Percentiles rank a stretch among this genome's conserved stretches.
Conservation (phyloP, 441 rosid species). For the Gossypium davidsonii region DNA sequence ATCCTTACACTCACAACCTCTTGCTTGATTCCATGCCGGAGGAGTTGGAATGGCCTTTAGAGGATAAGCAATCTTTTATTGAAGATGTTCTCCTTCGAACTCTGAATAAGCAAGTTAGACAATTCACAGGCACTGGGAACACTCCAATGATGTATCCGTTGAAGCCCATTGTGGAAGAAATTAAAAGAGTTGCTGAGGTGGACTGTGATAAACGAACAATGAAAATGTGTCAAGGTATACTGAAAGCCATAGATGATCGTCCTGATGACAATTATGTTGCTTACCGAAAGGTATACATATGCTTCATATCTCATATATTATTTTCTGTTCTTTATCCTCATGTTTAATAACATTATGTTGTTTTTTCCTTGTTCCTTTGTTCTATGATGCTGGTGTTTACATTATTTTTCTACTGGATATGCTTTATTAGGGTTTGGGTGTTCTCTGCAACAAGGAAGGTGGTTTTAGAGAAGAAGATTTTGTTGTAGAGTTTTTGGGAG, state of each 20-base stretch:
- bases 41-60: constrained; percentile 73
- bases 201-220: constrained; percentile 60
- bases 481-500: constrained; percentile 98
- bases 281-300: constrained; percentile 73
- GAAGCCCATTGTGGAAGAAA: constrained; percentile 81
- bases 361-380: background rate
- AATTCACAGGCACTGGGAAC: constrained; percentile 80
- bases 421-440: constrained; percentile 85
- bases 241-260: constrained; percentile 83
- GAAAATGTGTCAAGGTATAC: constrained; percentile 70
- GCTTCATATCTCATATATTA: constrained; percentile 11
- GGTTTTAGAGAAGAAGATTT: constrained; percentile 94
- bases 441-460: constrained; percentile 91
- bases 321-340: background rate
- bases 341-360: background rate
- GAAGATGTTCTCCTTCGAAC: constrained; percentile 84
- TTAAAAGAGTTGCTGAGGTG: constrained; percentile 59
- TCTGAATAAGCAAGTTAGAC: constrained; percentile 79
- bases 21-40: constrained; percentile 98
- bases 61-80: constrained; percentile 74
- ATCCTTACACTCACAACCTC: constrained; percentile 96
- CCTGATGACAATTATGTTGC: constrained; percentile 94
- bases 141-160: constrained; percentile 88
- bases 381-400: constrained; percentile 19
- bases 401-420: constrained; percentile 21